Evolutionary conservation across 129 eudicot genomes (phyloP), one percentile per base, ranked within the genome.

Genomic region (Ambrosia artemisiifolia): DNA sequence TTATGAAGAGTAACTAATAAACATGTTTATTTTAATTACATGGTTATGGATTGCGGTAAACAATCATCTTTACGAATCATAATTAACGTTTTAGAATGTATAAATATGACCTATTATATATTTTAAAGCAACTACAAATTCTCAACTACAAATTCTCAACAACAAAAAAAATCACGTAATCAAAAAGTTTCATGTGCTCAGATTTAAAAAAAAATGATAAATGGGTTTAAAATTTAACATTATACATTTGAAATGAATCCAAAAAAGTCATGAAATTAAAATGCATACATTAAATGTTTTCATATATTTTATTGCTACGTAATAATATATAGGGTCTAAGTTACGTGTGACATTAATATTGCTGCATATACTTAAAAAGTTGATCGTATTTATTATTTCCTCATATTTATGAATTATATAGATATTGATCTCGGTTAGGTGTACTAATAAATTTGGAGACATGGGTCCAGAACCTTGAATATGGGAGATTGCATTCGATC

Each of bases 401-500:
- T 50, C 24, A 4, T 44, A 65, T 65, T 75, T 75, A 75, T 54
- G 47, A 36, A 14, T 5, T 8, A 11, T 69, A 60, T 4, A 57
- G 18, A 67, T 68, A 59, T 47, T 35, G 33, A 53, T 40, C 32
- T 5, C 9, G 61, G 77, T 78, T 71, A 78, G 82, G 82, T 78
- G 60, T 72, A 32, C 12, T 71, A 16, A 40, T 63, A 62, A 36
- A 70, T 62, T 70, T 70, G 24, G 11, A 36, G 28, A 40, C 56
- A 63, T 32, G 71, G 72, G 82, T 51, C 72, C 72, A 19, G 30
- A 53, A 46, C 66, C 66, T 61, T 70, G 28, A 78, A 70, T 70
- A 70, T 63, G 66, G 44, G 65, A 51, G 70, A 78, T 78, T 53
- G 67, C 66, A 62, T 63, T 71, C 81, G 71, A 16, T 35, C 76